These are phyloP conservation scores for Cryptococcus sp. DNA, from an alignment of 1,284 basidiomycete species.

Conservation along the genomic window DNA sequence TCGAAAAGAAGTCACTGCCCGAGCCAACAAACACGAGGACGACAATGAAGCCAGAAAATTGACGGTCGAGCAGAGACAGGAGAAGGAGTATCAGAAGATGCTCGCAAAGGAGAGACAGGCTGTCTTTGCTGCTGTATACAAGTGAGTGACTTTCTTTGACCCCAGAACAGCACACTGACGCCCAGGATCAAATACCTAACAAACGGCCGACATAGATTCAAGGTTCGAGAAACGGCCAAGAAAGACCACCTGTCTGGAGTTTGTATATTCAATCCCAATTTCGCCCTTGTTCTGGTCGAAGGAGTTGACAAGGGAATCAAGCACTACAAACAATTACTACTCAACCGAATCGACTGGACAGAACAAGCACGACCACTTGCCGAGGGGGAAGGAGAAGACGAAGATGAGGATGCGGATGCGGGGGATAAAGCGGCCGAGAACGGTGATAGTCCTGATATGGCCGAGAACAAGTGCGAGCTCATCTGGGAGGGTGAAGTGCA, in stretches of 20 bases:
- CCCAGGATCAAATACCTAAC: slow-evolving; percentile 77
- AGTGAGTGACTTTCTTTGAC: too few relatives aligned
- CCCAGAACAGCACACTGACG: too few relatives aligned
- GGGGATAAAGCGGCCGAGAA: slow-evolving; percentile 49
- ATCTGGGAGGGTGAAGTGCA: slow-evolving; percentile 90
- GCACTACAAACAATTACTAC: slow-evolving; percentile 83
- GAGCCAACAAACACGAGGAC: slow-evolving; percentile 84
- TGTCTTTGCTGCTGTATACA: slow-evolving; percentile 80
- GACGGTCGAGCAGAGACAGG: slow-evolving; percentile 79
- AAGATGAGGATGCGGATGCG: slow-evolving; percentile 36
- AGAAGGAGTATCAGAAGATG: slow-evolving; percentile 81
- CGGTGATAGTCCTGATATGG: slow-evolving; percentile 56
- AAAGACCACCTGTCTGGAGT: slow-evolving; percentile 83
- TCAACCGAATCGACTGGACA: slow-evolving; percentile 88
- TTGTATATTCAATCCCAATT: slow-evolving; percentile 81
- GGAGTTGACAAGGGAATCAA: slow-evolving; percentile 81
- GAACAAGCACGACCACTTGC: slow-evolving; percentile 78
- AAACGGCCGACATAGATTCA: slow-evolving; percentile 93
- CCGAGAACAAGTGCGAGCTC: slow-evolving; percentile 80
- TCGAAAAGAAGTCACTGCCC: slow-evolving; percentile 82
- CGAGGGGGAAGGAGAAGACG: slow-evolving; percentile 51
- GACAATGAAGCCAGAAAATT: slow-evolving; percentile 86
- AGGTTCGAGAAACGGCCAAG: slow-evolving; percentile 92
- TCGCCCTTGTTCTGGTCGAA: slow-evolving; percentile 90
- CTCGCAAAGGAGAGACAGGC: slow-evolving; percentile 82